Evolutionary conservation across 129 eudicot species (phyloP).

Genomic region (Helianthus annuus): DNA sequence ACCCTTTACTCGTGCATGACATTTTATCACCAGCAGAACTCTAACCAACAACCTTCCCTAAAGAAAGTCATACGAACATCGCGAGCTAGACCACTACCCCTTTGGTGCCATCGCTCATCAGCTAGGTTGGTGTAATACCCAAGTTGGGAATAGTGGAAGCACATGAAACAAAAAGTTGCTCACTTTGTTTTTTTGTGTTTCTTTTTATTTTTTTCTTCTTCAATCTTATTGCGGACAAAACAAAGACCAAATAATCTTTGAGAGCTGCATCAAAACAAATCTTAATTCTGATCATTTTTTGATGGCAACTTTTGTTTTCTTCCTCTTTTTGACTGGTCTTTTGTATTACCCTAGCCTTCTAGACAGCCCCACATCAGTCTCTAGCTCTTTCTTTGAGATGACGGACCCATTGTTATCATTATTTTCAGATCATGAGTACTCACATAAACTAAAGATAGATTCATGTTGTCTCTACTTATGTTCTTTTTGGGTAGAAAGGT

Average conservation of each 20-base stretch:
- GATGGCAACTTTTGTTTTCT: slow-evolving; percentile 26
- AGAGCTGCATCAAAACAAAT: slow-evolving; percentile 17
- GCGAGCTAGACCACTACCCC: too few species aligned
- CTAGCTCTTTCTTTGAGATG: slow-evolving; percentile 26
- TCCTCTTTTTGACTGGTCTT: slow-evolving; percentile 32
- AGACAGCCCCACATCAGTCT: slow-evolving; percentile 26
- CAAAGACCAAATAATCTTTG: slow-evolving; percentile 23
- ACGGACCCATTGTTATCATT: slow-evolving; percentile 28
- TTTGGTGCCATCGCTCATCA: neutral
- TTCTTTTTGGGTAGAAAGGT: slow-evolving; percentile 27
- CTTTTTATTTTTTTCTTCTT: neutral
- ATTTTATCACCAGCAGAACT: too few species aligned
- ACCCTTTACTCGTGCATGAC: too few species aligned
- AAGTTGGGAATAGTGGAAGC: slow-evolving; percentile 20
- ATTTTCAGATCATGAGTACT: slow-evolving; percentile 10
- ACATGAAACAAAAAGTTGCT: slow-evolving; percentile 24
- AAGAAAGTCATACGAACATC: too few species aligned
- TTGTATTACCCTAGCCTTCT: slow-evolving; percentile 10
- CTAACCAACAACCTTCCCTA: too few species aligned
- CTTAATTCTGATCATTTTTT: slow-evolving; percentile 6
- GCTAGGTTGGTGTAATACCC: slow-evolving; percentile 18
- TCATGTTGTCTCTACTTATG: slow-evolving; percentile 26
- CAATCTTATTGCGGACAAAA: slow-evolving; percentile 25
- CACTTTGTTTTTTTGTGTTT: slow-evolving; percentile 24
- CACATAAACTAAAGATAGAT: slow-evolving; percentile 22